Conservation (phyloP, 495 filamentous ascomycete species). For the Entonaema liquescens region DNA sequence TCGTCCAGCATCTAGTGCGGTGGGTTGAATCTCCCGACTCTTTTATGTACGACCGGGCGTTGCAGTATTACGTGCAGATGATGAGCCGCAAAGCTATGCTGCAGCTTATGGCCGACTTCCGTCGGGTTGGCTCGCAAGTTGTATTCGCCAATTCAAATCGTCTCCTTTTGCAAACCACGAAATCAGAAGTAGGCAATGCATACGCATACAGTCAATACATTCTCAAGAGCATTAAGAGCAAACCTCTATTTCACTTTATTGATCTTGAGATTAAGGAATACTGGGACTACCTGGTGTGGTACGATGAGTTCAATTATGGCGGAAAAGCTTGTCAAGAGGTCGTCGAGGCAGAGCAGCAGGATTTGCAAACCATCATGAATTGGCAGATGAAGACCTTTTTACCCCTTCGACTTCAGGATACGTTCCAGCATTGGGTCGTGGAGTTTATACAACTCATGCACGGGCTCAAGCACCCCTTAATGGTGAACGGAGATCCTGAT, state of each 20-base stretch:
- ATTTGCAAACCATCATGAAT: conserved; percentile 94
- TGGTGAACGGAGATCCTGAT: conserved; percentile 54
- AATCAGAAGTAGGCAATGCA: conserved; percentile 95
- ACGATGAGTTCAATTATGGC: conserved; percentile 98
- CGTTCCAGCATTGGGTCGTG: conserved; percentile 91
- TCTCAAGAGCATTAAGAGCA: conserved; percentile 91
- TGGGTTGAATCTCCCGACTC: conserved; percentile 94
- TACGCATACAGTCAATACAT: conserved; percentile 98
- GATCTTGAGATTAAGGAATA: conserved; percentile 98
- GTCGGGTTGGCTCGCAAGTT: conserved; percentile 91
- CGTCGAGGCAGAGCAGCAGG: conserved; percentile 80
- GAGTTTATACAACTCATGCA: conserved; percentile 98
- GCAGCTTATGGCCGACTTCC: conserved; percentile 96
- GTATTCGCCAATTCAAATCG: conserved; percentile 90
- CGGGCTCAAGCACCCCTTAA: conserved; percentile 72
- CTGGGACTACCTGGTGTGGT: conserved; percentile 99
- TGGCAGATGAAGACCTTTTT: conserved; percentile 96
- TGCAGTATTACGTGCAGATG: conserved; percentile 98
- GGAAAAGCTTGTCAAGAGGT: conserved; percentile 90
- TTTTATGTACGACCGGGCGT: conserved; percentile 93
- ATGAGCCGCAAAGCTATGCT: conserved; percentile 97
- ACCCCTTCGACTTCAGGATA: conserved; percentile 77
- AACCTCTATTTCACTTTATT: conserved; percentile 95
- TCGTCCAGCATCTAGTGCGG: conserved; percentile 96
- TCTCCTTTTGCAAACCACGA: conserved; percentile 92